Evolutionary conservation across 1,139 yeast genomes (phyloP).

Genomic region (Nakaseomyces glabratus): DNA sequence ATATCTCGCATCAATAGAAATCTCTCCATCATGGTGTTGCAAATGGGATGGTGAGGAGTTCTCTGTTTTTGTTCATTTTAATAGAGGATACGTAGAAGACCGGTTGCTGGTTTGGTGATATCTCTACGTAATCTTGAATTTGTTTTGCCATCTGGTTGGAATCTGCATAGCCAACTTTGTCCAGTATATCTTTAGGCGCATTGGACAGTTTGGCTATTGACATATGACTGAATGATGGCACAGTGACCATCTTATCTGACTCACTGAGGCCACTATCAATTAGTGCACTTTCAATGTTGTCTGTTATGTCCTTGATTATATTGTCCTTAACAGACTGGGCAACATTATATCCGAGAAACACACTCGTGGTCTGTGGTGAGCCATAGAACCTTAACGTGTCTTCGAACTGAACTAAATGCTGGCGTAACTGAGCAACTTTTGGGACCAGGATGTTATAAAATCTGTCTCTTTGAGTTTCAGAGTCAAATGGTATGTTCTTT

Average conservation of each 20-base stretch:
- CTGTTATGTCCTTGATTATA: neutral
- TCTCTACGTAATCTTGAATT: no score
- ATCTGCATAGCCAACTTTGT: no score
- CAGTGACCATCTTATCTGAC: constrained; percentile 7
- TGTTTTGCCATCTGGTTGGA: no score
- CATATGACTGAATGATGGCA: constrained; percentile 12
- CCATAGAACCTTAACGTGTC: neutral
- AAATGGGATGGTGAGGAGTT: constrained; percentile 12
- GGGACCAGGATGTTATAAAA: constrained; percentile 10
- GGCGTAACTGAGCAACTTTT: constrained; percentile 1
- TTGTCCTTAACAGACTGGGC: neutral
- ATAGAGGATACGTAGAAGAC: constrained; percentile 6
- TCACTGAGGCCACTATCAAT: constrained; percentile 7
- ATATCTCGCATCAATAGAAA: no score
- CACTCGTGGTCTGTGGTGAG: neutral
- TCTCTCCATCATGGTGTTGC: no score
- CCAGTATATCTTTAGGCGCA: no score
- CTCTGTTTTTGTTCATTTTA: constrained; percentile 12
- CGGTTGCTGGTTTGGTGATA: no score
- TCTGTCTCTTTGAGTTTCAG: constrained; percentile 11
- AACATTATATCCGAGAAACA: constrained; percentile 5
- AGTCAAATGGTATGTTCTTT: constrained; percentile 11
- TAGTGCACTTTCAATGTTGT: constrained; percentile 1
- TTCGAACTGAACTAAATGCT: constrained; percentile 1
- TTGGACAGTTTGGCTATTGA: constrained; percentile 15